Conservation (phyloP, 176 grass and related monocot genomes). For the Tillandsia fasciculata region DNA sequence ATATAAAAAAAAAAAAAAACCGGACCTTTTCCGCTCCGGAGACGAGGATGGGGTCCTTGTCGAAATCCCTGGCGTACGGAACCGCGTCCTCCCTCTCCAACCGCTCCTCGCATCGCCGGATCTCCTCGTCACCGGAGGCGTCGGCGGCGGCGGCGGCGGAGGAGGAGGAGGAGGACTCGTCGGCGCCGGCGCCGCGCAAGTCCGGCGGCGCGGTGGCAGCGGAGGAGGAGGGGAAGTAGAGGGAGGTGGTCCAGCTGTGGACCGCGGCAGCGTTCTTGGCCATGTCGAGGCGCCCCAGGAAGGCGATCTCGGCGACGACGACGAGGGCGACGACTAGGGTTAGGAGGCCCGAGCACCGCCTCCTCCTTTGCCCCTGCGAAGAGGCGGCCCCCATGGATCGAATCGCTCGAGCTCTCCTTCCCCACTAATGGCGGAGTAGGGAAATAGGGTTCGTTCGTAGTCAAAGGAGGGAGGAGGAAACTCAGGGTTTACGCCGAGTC, state of each 20-base stretch:
- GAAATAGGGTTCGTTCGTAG: not conserved
- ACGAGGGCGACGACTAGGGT: slow-evolving; percentile 59
- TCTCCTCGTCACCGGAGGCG: slow-evolving; percentile 11
- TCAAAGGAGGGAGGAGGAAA: not conserved
- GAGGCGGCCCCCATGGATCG: not conserved
- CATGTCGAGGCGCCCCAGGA: slow-evolving; percentile 82
- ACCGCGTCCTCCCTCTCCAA: slow-evolving; percentile 74
- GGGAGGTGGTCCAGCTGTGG: slow-evolving; percentile 71
- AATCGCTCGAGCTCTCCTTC: not conserved
- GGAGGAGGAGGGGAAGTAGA: slow-evolving; percentile 38
- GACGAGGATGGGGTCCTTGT: slow-evolving; percentile 64
- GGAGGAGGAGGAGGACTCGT: not conserved
- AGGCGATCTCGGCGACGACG: slow-evolving; percentile 73
- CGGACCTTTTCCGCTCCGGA: slow-evolving; percentile 52
- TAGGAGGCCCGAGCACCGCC: slow-evolving; percentile 47
- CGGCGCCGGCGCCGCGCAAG: not conserved
- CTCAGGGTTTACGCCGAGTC: no score
- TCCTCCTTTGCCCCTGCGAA: slow-evolving; percentile 17
- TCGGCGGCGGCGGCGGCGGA: not conserved
- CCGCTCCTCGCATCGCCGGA: slow-evolving; percentile 45
- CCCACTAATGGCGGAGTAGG: not conserved
- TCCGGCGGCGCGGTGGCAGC: not conserved
- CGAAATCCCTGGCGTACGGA: slow-evolving; percentile 66
- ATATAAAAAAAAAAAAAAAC: not conserved
- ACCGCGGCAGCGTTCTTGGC: slow-evolving; percentile 67